Evolutionary conservation across 2,329 filamentous ascomycete species (phyloP), one percentile per base, ranked within the genome.

Genomic region (Fusarium goolgardi): DNA sequence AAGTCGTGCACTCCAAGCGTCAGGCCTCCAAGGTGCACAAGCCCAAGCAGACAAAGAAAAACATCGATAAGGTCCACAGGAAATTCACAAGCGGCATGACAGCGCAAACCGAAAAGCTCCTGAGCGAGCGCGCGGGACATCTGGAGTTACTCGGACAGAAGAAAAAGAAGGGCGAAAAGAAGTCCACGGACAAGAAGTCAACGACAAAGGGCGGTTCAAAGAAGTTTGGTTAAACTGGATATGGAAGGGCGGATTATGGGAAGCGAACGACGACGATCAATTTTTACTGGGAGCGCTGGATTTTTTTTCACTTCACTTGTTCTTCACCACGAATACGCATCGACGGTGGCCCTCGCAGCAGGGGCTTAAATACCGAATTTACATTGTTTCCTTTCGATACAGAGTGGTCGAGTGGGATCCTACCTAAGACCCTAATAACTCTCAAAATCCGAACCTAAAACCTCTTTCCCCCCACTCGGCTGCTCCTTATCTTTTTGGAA

Each of bases 111-210:
- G 86, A 89, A 80, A 80, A 81, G 65, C 79, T 88, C 73, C 81
- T 89, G 40, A 86, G 86, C 62, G 85, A 88, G 79, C 79, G 86
- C 11, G 86, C 85, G 7, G 86, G 86, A 0, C 86, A 89, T 61
- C 76, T 89, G 25, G 86, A 89, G 79, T 74, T 88, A 66, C 86
- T 88, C 63, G 86, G 85, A 32, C 82, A 85, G 77, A 83, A 83
- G 12, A 85, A 86, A 76, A 86, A 84, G n/a, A 85, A 86, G 77
- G 75, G 71, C 8, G 75, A 73, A 44, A 80, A 79, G 75, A 81
- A 77, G 71, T 62, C 75, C 51, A 78, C 78, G 46, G 72, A 77
- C 49, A 81, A 79, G 75, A 81, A 77, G 71, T 61, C 75, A 51
- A 79, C 78, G 41, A 72, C 77, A 50, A 81, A 81, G 78, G 85